Conservation (phyloP, 192 early-diverging fungal species). For the Rhizoclosmatium sp. region DNA sequence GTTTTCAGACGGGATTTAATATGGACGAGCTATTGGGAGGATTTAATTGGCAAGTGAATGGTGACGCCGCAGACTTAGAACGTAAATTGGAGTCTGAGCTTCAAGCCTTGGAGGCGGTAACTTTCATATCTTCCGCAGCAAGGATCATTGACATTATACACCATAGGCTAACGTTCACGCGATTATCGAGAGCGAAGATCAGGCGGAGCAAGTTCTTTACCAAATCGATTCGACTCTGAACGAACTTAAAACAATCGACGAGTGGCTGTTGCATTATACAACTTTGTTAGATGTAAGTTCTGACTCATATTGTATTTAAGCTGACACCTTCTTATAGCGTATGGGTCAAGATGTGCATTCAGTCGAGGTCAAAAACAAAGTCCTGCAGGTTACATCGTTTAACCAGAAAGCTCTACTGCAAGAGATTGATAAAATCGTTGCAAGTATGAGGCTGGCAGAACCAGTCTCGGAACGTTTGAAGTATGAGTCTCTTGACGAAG, state of each 20-base stretch:
- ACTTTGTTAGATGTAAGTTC: constrained; percentile 79
- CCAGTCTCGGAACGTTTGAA: constrained; percentile 25
- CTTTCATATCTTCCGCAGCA: not conserved
- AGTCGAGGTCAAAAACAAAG: constrained; percentile 92
- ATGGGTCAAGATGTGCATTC: constrained; percentile 96
- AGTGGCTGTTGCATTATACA: constrained; percentile 85
- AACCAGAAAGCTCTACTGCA: constrained; percentile 87
- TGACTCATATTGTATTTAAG: not conserved
- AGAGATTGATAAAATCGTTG: constrained; percentile 81
- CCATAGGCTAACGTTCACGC: constrained; percentile 89
- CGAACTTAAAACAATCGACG: constrained; percentile 87
- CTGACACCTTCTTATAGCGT: constrained; percentile 55
- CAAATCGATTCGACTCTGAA: constrained; percentile 85
- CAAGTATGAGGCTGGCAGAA: constrained; percentile 20
- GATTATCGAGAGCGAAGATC: constrained; percentile 90
- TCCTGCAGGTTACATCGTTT: constrained; percentile 83
- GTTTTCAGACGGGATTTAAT: constrained; percentile 25
- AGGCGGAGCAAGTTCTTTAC: constrained; percentile 77
- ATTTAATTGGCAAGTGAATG: constrained; percentile 89
- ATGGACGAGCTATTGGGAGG: constrained; percentile 63
- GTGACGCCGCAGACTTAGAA: constrained; percentile 89
- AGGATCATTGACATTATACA: not conserved
- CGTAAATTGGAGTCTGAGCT: constrained; percentile 83
- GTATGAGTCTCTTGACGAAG: constrained; percentile 55
- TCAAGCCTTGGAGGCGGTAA: constrained; percentile 81